Base-by-base conservation (phyloP, 2,329 filamentous ascomycete genomes). In the Clarireedia hainanense region DNA sequence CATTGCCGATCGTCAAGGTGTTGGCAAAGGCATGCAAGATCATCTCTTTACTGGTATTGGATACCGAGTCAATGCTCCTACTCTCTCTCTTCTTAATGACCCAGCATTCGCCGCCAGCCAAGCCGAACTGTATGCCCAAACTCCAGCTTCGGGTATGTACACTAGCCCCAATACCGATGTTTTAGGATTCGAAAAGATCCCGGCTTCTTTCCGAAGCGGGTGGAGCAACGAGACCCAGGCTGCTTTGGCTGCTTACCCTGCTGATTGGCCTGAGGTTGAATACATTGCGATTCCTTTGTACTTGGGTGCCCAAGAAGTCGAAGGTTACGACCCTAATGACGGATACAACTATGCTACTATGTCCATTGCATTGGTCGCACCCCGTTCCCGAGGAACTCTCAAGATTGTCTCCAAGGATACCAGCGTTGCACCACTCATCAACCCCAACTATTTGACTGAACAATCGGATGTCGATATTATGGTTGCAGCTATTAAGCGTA, bases 1-100 rank as follows among this genome's bases (percentile, higher is more conserved):
- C 2, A 58, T 80, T 1, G 69, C 69, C 10, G 71, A 77, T 37
- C 70, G 75, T 1, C 73, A 73, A 0, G 77, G 77, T 2, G 78
- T 80, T 2, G 78, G 77, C 5, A 68, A 77, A 59, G 74, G 75
- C 54, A 70, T 80, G 62, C 70, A 71, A 55, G 76, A 79, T 51
- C 69, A 71, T 46, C 37, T 59, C 1, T 53, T 62, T 42, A 52
- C 53, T 15, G 50, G 50, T 58, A 39, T 50, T 20, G 23, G 30
- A 45, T 54, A 57, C 48, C 40, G 46, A 3, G 57, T 60, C 6
- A 52, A 57, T 27, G 37, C 50, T 17, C 46, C 42, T 9, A 57
- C 56, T 24, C 20, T 47, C 15, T 50, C 56, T 4, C 37, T n/a
- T 14, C 20, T 57, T 12, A 20, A 12, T 2, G 27, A 50, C n/a